Evolutionary conservation across 352 stramenopile species (phyloP).

Genomic region (Phytophthora sp.): DNA sequence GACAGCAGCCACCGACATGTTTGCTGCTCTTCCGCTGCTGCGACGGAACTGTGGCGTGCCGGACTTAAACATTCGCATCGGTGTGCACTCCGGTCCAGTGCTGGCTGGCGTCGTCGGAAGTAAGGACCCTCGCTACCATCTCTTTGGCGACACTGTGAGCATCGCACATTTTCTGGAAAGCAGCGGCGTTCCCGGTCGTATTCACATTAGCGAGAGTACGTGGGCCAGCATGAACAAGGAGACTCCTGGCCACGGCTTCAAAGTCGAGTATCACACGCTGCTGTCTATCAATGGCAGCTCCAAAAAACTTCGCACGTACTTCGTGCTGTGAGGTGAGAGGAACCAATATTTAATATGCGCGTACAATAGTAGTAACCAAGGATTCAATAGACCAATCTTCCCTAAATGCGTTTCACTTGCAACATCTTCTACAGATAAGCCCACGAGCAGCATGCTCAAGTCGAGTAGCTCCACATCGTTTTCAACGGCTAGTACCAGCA

Average conservation of each 20-base stretch:
- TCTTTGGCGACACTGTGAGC: conserved; percentile 88
- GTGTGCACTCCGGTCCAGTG: conserved; percentile 81
- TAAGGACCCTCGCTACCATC: conserved; percentile 84
- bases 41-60: conserved; percentile 75
- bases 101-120: conserved; percentile 86
- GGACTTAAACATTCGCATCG: conserved; percentile 89
- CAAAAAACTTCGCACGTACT: conserved; percentile 84
- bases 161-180: conserved; percentile 86
- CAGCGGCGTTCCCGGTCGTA: conserved; percentile 71
- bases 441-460: no score
- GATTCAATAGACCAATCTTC: no score
- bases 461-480: no score
- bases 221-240: conserved; percentile 86
- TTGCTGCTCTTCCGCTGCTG: conserved; percentile 61
- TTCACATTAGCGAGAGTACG: conserved; percentile 86
- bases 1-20: conserved; percentile 79
- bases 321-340: conserved; percentile 50
- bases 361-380: no score
- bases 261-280: conserved; percentile 87
- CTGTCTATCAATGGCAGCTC: conserved; percentile 73
- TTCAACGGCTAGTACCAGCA: no score
- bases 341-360: conserved; percentile 19
- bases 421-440: no score
- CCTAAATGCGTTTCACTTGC: no score
- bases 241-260: conserved; percentile 77